phyloP scores from a whole-genome alignment of 345 rosid genomes.

The Lepidium didymum region DNA sequence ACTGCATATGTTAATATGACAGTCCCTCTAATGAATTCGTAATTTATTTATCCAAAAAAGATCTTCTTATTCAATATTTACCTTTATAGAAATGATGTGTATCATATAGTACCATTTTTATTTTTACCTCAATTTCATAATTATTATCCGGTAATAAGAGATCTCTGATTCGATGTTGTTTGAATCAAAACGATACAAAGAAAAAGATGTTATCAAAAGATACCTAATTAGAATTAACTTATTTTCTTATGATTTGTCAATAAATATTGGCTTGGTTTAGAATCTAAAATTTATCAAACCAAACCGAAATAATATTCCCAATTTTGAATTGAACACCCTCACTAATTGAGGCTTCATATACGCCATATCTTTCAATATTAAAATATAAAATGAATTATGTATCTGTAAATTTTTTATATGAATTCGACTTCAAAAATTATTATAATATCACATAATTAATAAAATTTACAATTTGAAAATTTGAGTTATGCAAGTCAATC shows the following conservation, averaged over 20 bases:
- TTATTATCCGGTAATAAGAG: background rate
- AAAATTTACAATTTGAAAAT: too few relatives aligned
- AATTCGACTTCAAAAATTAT: too few relatives aligned
- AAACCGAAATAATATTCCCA: background rate
- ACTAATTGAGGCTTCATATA: background rate
- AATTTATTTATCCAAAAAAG: too few relatives aligned
- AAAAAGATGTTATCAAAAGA: background rate
- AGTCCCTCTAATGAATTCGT: too few relatives aligned
- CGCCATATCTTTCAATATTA: background rate
- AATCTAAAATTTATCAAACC: background rate
- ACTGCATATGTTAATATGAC: too few relatives aligned
- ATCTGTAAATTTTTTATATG: too few relatives aligned
- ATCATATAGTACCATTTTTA: too few relatives aligned
- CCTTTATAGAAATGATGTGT: too few relatives aligned
- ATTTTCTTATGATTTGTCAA: background rate
- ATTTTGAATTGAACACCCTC: background rate
- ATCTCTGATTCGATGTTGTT: background rate
- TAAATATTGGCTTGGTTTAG: background rate
- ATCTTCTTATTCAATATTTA: too few relatives aligned
- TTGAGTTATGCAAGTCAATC: background rate
- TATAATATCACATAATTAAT: too few relatives aligned
- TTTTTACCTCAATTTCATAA: too few relatives aligned
- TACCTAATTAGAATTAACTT: background rate
- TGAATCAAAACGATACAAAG: background rate
- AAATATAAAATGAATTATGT: background rate